Percentiles rank a stretch among this genome's conserved stretches.
Evolutionary conservation across 805 yeast species (phyloP).

Genomic region (Spencermartinsiella europaea): DNA sequence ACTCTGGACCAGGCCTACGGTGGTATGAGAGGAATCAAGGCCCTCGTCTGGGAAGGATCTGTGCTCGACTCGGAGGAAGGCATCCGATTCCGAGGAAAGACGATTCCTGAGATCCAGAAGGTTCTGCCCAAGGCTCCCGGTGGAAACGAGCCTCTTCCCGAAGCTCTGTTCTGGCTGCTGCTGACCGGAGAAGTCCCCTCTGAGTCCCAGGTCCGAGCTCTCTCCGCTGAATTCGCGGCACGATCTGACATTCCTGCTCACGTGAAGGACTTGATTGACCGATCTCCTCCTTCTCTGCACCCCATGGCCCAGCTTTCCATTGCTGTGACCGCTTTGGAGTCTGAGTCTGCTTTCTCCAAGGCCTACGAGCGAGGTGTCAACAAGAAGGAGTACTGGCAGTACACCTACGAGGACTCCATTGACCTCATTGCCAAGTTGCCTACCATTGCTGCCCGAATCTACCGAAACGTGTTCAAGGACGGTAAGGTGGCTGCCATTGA

Average conservation of each 20-base stretch:
- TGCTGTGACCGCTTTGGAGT: conserved; percentile 75
- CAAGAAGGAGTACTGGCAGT: conserved; percentile 79
- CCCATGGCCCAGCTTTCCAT: conserved; percentile 90
- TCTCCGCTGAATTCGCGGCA: conserved; percentile 72
- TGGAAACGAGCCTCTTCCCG: conserved; percentile 66
- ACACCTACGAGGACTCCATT: conserved; percentile 74
- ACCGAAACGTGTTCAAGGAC: conserved; percentile 79
- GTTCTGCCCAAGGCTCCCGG: conserved; percentile 72
- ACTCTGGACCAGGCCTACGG: conserved; percentile 78
- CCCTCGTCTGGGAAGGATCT: conserved; percentile 85
- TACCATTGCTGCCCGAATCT: conserved; percentile 73
- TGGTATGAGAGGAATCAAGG: conserved; percentile 87
- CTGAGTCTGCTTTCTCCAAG: conserved; percentile 77
- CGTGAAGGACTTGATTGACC: conserved; percentile 66
- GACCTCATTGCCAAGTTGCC: conserved; percentile 80
- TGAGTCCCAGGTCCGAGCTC: conserved; percentile 60
- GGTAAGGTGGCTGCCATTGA: conserved; percentile 55
- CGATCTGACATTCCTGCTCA: conserved; percentile 75
- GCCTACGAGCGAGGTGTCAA: conserved; percentile 80
- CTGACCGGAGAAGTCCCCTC: conserved; percentile 82
- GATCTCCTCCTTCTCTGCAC: conserved; percentile 69
- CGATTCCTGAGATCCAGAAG: conserved; percentile 72
- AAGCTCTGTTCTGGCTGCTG: conserved; percentile 75
- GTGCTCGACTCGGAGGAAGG: conserved; percentile 82
- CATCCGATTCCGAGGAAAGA: conserved; percentile 78